A percentile compares a stretch with the other conserved stretches of the same genome.
Evolutionary conservation across 768 basidiomycete genomes (phyloP).

Genomic region (Lactarius deliciosus): DNA sequence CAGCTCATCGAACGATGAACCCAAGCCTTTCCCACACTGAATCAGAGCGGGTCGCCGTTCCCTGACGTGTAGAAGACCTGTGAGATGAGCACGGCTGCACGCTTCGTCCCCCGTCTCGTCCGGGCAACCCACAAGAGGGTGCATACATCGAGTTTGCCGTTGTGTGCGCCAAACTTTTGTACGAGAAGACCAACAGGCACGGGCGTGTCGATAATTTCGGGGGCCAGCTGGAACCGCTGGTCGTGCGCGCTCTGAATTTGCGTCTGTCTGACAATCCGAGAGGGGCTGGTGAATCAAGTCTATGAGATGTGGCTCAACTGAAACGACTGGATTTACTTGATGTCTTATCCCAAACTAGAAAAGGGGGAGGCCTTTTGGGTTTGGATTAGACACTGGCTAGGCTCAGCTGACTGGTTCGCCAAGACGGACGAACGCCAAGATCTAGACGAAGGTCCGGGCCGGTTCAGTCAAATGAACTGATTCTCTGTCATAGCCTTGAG

Average conservation of each 20-base stretch:
- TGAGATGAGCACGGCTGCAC: not conserved
- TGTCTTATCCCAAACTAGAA: conserved; percentile 46
- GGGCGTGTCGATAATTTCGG: conserved; percentile 64
- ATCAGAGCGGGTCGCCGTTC: conserved; percentile 77
- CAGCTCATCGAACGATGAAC: conserved; percentile 47
- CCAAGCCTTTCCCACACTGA: conserved; percentile 64
- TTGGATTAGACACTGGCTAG: too few species aligned
- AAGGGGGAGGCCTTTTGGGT: too few species aligned
- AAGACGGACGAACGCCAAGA: too few species aligned
- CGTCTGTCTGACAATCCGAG: conserved; percentile 71
- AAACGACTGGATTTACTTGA: conserved; percentile 40
- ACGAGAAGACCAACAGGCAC: conserved; percentile 73
- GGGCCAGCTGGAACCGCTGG: conserved; percentile 46
- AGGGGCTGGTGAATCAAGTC: conserved; percentile 44
- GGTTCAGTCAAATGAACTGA: not conserved
- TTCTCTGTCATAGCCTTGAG: not conserved
- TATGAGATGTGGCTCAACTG: not conserved
- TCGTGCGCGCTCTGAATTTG: conserved; percentile 64
- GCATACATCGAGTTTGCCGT: conserved; percentile 64
- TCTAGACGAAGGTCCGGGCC: too few species aligned
- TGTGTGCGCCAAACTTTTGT: conserved; percentile 65
- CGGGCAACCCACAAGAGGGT: conserved; percentile 6
- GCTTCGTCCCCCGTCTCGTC: not conserved
- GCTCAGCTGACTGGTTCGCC: too few species aligned
- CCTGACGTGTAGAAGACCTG: conserved; percentile 66